A percentile compares a stretch with the other conserved stretches of the same genome.
Conservation (phyloP, 495 filamentous ascomycete species). For the Choiromyces venosus region DNA sequence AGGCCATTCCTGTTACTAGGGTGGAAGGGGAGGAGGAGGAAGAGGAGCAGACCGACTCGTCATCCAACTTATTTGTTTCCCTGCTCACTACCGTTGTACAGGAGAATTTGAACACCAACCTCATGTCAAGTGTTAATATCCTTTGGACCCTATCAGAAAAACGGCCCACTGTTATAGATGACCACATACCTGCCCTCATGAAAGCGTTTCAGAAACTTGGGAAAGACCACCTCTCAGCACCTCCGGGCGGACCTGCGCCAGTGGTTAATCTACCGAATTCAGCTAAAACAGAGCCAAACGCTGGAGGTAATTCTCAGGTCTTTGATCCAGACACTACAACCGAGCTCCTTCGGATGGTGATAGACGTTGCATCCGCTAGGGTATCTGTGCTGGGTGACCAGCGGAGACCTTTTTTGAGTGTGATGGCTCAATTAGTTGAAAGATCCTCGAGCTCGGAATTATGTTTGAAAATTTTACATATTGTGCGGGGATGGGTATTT, state of each 20-base stretch:
- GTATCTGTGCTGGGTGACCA: constrained; percentile 94
- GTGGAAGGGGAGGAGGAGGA: constrained; percentile 85
- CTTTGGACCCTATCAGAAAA: constrained; percentile 83
- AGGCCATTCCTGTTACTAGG: constrained; percentile 88
- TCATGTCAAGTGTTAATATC: constrained; percentile 81
- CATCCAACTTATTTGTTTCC: constrained; percentile 71
- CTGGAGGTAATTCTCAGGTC: constrained; percentile 51
- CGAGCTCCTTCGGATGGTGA: constrained; percentile 82
- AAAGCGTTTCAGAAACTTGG: constrained; percentile 91
- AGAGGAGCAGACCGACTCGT: constrained; percentile 48
- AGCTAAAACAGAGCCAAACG: constrained; percentile 43
- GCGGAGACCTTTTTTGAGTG: constrained; percentile 84
- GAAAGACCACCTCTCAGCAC: constrained; percentile 83
- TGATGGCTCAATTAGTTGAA: constrained; percentile 88
- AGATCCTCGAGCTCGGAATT: constrained; percentile 78
- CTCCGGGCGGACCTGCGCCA: constrained; percentile 49
- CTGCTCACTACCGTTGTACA: constrained; percentile 76
- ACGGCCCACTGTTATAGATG: constrained; percentile 76
- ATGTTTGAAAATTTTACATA: constrained; percentile 83
- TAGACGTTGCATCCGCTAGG: constrained; percentile 81
- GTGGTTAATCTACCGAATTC: constrained; percentile 43
- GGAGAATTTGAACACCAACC: constrained; percentile 70
- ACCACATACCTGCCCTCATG: constrained; percentile 82
- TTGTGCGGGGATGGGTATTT: constrained; percentile 97
- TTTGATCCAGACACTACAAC: constrained; percentile 76